Base-by-base conservation (phyloP, 805 yeast genomes). In the Suhomyces canberraensis region DNA sequence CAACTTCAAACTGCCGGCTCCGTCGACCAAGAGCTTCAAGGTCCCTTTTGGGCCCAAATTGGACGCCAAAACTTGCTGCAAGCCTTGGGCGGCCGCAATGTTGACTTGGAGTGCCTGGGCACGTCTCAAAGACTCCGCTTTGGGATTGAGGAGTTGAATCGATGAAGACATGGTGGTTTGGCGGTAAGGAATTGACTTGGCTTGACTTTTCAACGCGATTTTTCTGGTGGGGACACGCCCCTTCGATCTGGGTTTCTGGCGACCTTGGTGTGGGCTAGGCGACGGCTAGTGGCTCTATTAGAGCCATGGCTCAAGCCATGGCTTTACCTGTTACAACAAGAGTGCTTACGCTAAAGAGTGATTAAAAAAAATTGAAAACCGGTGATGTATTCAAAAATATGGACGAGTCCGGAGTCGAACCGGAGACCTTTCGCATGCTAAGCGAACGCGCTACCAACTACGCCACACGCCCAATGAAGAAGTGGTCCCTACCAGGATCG, bases 1-100 rank as follows among this genome's bases (percentile, higher is more conserved):
- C 52, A 93, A 78, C 66, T 93, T 93, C 63, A 93, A 85, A 52
- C 83, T 80, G 20, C 98, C 98, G 2, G 96, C 82, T 45, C 98
- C 98, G 58, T 93, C 98, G 35, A 93, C 98, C 40, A 91, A 70
- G 85, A 93, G 87, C 68, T 93, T 93, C 53, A 93, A 71, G 11
- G 98, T 93, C 38, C 98, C 98, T 58, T 88, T 88, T 32, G 98
- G 98, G 25, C 98, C 98, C 52, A 93, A 69, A 58, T 93, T 93
- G 42, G 95, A 80, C 42, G 91, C 82, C 42, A 93, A 69, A 28
- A 93, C 98, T 52, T 81, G 84, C 66, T 93, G 98, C 39, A 93
- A 73, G 29, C 98, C 98, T 59, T 88, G 96, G 4, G 98, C 98
- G 3, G 98, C 97, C 13, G 89, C 78, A 35, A 88, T 87, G 64